Conservation (phyloP, 2,329 filamentous ascomycete species). For the Fusarium sp. region DNA sequence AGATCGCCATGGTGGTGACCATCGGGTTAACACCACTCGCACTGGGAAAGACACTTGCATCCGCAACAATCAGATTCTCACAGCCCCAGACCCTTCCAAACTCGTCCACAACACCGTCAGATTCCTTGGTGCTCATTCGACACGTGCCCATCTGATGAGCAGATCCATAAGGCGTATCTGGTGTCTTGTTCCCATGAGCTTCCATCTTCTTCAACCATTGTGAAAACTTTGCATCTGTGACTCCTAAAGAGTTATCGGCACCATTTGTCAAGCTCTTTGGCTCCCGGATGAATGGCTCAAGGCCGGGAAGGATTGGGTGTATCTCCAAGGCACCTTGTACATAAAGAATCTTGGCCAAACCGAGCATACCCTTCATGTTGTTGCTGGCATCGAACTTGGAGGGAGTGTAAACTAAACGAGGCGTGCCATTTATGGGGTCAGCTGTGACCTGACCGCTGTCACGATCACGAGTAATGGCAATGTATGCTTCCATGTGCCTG, state of each 20-base stretch:
- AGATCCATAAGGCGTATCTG: background rate
- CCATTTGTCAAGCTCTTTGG: background rate
- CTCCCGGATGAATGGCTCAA: background rate
- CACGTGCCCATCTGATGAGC: slow-evolving; percentile 1
- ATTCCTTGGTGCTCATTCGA: background rate
- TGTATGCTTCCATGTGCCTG: background rate
- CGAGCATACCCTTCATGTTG: background rate
- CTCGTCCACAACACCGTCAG: background rate
- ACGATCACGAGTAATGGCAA: background rate
- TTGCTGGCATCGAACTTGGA: background rate
- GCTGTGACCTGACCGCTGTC: background rate
- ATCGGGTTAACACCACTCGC: background rate
- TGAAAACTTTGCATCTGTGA: background rate
- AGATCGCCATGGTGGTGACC: background rate
- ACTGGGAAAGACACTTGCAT: background rate
- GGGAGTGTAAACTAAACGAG: background rate
- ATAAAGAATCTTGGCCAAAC: background rate
- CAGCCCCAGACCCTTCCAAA: background rate
- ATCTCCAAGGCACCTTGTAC: background rate
- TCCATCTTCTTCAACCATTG: background rate
- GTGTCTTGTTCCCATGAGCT: slow-evolving; percentile 1
- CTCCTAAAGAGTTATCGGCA: no score
- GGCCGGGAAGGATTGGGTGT: background rate
- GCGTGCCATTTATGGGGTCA: background rate
- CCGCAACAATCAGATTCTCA: background rate